Conservation (phyloP, 2,329 filamentous ascomycete species). For the Ceratocystis variospora region DNA sequence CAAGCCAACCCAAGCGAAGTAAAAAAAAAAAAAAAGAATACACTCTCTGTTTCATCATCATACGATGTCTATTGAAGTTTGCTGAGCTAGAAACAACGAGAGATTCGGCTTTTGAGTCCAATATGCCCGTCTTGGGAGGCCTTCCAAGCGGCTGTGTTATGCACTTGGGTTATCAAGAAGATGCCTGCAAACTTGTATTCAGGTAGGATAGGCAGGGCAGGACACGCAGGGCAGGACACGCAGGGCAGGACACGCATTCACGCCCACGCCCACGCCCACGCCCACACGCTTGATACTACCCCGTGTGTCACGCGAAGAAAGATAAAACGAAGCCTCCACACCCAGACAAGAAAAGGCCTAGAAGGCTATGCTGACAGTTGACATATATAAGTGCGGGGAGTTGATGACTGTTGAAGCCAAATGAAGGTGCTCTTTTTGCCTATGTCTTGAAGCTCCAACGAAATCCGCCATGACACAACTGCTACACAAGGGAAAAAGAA, state of each 20-base stretch:
- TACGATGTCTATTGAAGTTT: not conserved
- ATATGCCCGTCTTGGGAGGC: not conserved
- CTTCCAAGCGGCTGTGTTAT: too few species aligned
- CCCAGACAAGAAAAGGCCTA: conserved; percentile 1
- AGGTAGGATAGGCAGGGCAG: too few species aligned
- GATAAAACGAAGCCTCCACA: not conserved
- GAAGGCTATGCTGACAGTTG: conserved; percentile 6
- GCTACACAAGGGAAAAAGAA: conserved; percentile 6
- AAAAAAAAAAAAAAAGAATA: not conserved
- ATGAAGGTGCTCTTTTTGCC: not conserved
- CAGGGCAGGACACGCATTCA: too few species aligned
- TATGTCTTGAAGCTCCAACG: not conserved
- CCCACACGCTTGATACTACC: not conserved
- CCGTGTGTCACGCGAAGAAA: not conserved
- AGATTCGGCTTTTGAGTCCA: too few species aligned
- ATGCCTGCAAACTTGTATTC: too few species aligned
- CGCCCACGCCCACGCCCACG: not conserved
- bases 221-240: too few species aligned
- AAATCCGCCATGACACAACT: conserved; percentile 3
- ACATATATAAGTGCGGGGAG: not conserved
- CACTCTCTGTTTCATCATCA: conserved; percentile 6
- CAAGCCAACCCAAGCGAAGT: not conserved
- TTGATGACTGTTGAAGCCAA: not conserved
- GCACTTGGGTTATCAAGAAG: too few species aligned
- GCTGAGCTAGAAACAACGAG: not conserved